phyloP scores from a whole-genome alignment of 2,329 filamentous ascomycete genomes.

The Epichloe gansuensis region DNA sequence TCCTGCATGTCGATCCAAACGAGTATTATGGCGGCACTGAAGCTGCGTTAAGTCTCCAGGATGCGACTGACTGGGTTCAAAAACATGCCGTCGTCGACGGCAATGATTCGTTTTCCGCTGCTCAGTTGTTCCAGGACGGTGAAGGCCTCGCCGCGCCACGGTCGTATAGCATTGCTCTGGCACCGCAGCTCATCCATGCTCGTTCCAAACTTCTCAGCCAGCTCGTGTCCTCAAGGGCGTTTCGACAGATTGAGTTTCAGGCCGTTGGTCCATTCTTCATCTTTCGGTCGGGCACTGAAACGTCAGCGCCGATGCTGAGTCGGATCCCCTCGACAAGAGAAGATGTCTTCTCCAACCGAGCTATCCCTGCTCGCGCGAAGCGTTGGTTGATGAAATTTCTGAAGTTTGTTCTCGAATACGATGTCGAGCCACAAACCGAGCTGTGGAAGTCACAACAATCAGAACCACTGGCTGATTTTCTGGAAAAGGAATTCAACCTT shows the following conservation, averaged over 20 bases:
- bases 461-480: conserved; percentile 43
- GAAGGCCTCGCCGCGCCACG: conserved; percentile 46
- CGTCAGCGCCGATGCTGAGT: conserved; percentile 31
- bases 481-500: conserved; percentile 50
- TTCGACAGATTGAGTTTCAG: conserved; percentile 82
- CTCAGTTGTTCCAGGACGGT: conserved; percentile 23
- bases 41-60: conserved; percentile 72
- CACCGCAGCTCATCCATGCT: conserved; percentile 77
- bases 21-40: conserved; percentile 79
- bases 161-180: conserved; percentile 70
- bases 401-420: conserved; percentile 68
- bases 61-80: conserved; percentile 62
- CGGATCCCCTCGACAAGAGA: conserved; percentile 82
- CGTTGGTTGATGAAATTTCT: conserved; percentile 85
- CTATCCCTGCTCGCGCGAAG: conserved; percentile 69
- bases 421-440: conserved; percentile 40
- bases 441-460: conserved; percentile 46
- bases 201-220: conserved; percentile 64
- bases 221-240: conserved; percentile 80
- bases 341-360: conserved; percentile 72
- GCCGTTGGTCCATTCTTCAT: conserved; percentile 91
- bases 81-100: conserved; percentile 16
- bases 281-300: conserved; percentile 31
- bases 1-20: conserved; percentile 81
- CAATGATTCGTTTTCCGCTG: conserved; percentile 15